Evolutionary conservation across 768 basidiomycete species (phyloP).

Genomic region (Tricholomella constricta): DNA sequence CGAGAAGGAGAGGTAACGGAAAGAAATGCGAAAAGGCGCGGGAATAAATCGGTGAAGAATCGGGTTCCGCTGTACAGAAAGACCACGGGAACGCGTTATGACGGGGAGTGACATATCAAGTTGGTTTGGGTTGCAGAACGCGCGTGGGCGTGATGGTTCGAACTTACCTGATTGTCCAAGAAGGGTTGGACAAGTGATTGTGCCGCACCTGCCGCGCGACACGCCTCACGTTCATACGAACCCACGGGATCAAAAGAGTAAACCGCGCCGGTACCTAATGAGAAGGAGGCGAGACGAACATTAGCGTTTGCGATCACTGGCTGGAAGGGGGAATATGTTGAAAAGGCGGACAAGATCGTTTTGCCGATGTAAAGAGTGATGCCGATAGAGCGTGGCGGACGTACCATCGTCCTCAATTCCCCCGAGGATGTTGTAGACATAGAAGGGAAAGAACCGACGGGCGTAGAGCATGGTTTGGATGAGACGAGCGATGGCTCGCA

Average conservation of each 20-base stretch:
- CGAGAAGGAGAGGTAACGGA: conserved; percentile 14
- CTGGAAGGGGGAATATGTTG: neutral
- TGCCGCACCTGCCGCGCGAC: conserved; percentile 96
- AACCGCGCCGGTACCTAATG: conserved; percentile 87
- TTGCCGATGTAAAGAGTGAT: conserved; percentile 20
- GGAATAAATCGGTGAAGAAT: conserved; percentile 51
- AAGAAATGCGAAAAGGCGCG: conserved; percentile 27
- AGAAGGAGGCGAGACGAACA: conserved; percentile 9
- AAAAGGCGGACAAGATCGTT: conserved; percentile 16
- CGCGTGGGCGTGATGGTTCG: conserved; percentile 13
- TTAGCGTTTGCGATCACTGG: conserved; percentile 11
- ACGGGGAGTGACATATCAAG: conserved; percentile 11
- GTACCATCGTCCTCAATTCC: conserved; percentile 95
- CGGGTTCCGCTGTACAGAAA: conserved; percentile 31
- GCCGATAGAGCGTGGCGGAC: conserved; percentile 29
- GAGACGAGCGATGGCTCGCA: conserved; percentile 94
- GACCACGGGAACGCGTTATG: conserved; percentile 16
- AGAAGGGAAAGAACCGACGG: conserved; percentile 97
- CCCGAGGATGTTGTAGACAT: conserved; percentile 94
- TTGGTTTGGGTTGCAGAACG: conserved; percentile 22
- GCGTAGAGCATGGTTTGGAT: conserved; percentile 98
- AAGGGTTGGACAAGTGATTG: conserved; percentile 94
- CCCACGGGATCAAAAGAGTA: conserved; percentile 99
- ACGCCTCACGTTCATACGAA: conserved; percentile 95
- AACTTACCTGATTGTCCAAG: conserved; percentile 93